Base-by-base conservation (phyloP, 2,329 filamentous ascomycete genomes). In the Cladophialophora bantiana region DNA sequence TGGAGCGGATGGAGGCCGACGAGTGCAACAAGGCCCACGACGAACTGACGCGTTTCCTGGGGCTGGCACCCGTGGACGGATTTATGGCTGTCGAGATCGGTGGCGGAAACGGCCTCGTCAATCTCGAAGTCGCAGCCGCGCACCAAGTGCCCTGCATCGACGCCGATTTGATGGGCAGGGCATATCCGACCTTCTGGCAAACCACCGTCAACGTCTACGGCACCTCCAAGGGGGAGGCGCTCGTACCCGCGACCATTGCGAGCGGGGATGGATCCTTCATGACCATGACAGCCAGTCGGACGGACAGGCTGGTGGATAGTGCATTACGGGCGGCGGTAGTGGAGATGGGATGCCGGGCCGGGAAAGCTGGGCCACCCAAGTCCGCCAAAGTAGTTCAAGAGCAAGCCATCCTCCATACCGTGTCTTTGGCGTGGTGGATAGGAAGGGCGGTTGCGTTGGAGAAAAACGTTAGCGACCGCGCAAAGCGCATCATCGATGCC, bases 1-100 rank as follows among this genome's bases (percentile, higher is more conserved):
- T 88, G 64, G 87, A 90, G 76, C 86, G 87, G 71, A 81, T 88
- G 0, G 80, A 82, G 1, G 85, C 84, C 12, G 82, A 87, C 70
- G 86, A 89, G 74, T 78, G 77, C 6, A 74, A 77, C 4, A 73
- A 78, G 55, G 79, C 80, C 1, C 76, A 80, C 52, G 68, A 72
- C 3, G 85, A 85, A 71, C 78, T 89, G 10, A 86, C 84, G 75
- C 82, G 84, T 56, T 82, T 84, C 34, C 78, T 83, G n/a, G 66
- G 72, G 56, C 77, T 80, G 42, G 74, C 76, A 15, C 73, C 75
- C 0, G 82, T 85, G 26, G 84, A 87, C 20, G 85, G 86, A 42
- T 84, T 89, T 68, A 86, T 90, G 68, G 83, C 86, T 0, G 75
- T 89, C 10, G 88, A 90, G 72, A 88, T 90, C 62, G 89, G 89